Base-by-base conservation (phyloP, 192 early-diverging fungal species). In the Rhizoclosmatium globosum region DNA sequence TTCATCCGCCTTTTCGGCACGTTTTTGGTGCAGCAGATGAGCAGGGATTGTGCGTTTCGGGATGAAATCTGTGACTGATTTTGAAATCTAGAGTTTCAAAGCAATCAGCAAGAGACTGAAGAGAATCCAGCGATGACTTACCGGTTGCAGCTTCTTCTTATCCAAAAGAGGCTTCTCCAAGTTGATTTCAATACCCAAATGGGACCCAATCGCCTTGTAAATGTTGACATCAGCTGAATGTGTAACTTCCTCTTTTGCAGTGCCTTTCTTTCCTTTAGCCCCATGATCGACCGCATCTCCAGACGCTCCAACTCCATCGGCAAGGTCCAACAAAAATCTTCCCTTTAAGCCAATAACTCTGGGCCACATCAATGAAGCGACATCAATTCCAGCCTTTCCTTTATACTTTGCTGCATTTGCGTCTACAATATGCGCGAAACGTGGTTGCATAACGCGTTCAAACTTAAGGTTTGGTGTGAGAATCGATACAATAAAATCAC, bases 101-200 rank as follows among this genome's bases (percentile, higher is more conserved):
- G 11, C 15, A 13, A 23, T 31, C 78, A 50, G 62, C 44, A 68
- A 23, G 19, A 31, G 31, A 31, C 31, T 31, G 31, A 31, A 31
- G 31, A 15, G 44, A 58, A 31, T 46, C 43, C 2, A 64, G 62
- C 38, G 15, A 21, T 4, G 38, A 48, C 69, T 47, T 83, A 90
- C 89, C 62, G 85, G 87, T 74, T 89, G 85, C 23, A 91, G 75
- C 68, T 89, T 87, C 73, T 90, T 88, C 69, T 89, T 91, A 61
- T 87, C 82, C 2, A 91, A 76, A 3, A 91, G 70, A 2, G 87
- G 85, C 45, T 83, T 84, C 67, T 88, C 85, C 41, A 91, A 72
- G 31, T 79, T 45, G 19, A 88, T 62, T 71, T 87, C 82, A 13
- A 89, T 62, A 3, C 82, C 81, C 7, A 90, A 46, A 38, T 77